Evolutionary conservation across 1,284 basidiomycete species (phyloP).

Genomic region (Austroboletus niveus): DNA sequence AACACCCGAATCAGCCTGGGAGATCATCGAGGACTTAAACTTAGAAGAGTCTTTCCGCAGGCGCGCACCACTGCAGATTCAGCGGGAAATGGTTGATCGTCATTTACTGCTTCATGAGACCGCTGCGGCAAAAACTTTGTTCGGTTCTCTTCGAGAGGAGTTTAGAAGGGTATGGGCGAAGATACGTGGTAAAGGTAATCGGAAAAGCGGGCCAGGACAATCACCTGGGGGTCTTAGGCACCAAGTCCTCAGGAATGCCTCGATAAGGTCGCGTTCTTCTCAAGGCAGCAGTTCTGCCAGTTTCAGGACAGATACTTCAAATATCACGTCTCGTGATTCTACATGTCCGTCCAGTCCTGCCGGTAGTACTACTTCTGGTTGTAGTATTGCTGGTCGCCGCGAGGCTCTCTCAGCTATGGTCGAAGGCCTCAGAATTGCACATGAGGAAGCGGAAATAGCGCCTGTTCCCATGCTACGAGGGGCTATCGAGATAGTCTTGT

Average conservation of each 20-base stretch:
- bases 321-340: not conserved
- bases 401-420: conserved; percentile 8
- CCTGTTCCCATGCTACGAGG: conserved; percentile 9
- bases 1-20: conserved; percentile 17
- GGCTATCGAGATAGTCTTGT: conserved; percentile 10
- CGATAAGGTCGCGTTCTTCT: too few species aligned
- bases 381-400: not conserved
- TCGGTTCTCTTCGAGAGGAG: not conserved
- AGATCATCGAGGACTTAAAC: conserved; percentile 9
- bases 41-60: not conserved
- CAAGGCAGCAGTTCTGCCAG: not conserved
- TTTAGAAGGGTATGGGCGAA: not conserved
- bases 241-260: too few species aligned
- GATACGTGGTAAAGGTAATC: not conserved
- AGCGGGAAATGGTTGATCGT: conserved; percentile 21
- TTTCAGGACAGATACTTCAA: not conserved
- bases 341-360: not conserved
- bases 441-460: conserved; percentile 14
- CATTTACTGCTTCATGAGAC: conserved; percentile 12
- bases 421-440: conserved; percentile 6
- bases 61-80: conserved; percentile 12
- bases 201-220: not conserved
- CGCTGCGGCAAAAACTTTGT: conserved; percentile 7
- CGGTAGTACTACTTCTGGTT: conserved; percentile 3
- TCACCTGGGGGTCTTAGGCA: not conserved